Conservation (phyloP, 2,329 filamentous ascomycete genomes). For the Cladosporium sp. region DNA sequence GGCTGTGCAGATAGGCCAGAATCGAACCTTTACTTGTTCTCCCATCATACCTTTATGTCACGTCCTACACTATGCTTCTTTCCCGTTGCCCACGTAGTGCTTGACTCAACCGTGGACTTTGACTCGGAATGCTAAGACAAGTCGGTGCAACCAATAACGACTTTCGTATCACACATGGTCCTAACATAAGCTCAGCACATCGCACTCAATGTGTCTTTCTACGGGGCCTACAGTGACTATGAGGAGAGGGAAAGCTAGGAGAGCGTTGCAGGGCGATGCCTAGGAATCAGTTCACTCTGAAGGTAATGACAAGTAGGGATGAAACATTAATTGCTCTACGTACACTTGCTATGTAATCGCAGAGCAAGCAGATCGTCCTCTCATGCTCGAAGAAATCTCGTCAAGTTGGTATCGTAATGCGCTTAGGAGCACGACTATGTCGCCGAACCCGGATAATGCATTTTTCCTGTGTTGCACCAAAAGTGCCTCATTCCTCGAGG, state of each 20-base stretch:
- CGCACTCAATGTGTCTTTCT: not conserved
- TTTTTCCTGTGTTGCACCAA: not conserved
- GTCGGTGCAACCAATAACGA: no score
- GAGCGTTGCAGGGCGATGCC: not conserved
- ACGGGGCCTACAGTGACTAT: not conserved
- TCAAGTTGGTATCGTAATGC: constrained; percentile 7
- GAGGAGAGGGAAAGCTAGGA: not conserved
- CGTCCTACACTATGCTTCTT: not conserved
- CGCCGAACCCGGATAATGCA: not conserved
- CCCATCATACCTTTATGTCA: no score
- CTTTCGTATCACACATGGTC: no score
- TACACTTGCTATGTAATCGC: constrained; percentile 1
- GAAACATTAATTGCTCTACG: not conserved
- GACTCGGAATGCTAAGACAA: no score
- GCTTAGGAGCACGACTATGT: constrained; percentile 7
- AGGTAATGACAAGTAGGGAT: not conserved
- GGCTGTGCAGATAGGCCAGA: not conserved
- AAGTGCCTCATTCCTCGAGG: not conserved
- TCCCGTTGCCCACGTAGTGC: not conserved
- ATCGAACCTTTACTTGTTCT: no score
- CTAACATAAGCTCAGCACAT: not conserved
- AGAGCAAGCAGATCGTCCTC: not conserved
- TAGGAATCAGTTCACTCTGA: not conserved
- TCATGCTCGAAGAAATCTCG: not conserved
- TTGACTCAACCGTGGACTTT: not conserved